Evolutionary conservation across 805 yeast species (phyloP).

Genomic region (Sugiyamaella marilandica): DNA sequence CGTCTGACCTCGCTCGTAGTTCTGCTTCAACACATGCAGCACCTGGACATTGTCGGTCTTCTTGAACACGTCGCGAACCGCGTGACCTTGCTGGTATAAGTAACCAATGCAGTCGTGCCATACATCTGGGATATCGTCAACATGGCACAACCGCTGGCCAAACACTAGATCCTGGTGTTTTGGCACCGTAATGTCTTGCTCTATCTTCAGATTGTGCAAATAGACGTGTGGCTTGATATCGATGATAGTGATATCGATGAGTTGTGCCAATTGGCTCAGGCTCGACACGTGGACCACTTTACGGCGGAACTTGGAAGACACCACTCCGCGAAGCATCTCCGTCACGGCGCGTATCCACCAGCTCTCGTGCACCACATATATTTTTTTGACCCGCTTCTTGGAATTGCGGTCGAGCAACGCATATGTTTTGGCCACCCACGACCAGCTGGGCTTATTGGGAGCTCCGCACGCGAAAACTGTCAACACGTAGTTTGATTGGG

Average conservation of each 20-base stretch:
- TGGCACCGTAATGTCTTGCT: constrained; percentile 49
- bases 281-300: constrained; percentile 45
- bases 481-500: constrained; percentile 58
- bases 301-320: constrained; percentile 43
- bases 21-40: constrained; percentile 29
- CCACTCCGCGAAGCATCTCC: constrained; percentile 62
- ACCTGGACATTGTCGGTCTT: constrained; percentile 21
- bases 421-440: constrained; percentile 62
- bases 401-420: constrained; percentile 53
- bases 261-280: constrained; percentile 50
- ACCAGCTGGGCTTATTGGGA: constrained; percentile 54
- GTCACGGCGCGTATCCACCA: constrained; percentile 81
- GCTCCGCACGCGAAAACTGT: constrained; percentile 83
- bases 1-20: constrained; percentile 45
- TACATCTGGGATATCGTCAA: constrained; percentile 28
- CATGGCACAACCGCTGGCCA: background rate
- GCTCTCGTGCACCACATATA: constrained; percentile 82
- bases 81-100: constrained; percentile 13
- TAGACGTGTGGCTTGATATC: constrained; percentile 75
- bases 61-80: constrained; percentile 15
- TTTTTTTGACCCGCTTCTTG: constrained; percentile 51
- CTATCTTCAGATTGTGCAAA: constrained; percentile 55
- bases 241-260: constrained; percentile 69
- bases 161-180: constrained; percentile 33
- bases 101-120: constrained; percentile 27